Base-by-base conservation (phyloP, 306 rosid species). In the Cajanus cajan region DNA sequence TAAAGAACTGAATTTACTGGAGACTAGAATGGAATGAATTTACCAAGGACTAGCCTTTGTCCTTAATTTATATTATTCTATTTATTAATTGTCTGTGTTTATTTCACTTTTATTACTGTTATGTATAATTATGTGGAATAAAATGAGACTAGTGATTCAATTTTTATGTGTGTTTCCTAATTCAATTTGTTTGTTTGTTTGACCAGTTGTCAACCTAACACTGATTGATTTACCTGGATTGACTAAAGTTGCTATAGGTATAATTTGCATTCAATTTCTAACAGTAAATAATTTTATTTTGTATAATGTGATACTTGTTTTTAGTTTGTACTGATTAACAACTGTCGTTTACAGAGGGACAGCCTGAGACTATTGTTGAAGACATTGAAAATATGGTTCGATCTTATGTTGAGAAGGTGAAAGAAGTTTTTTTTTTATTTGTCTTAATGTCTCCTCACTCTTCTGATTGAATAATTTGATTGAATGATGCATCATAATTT, bases 241-340 rank as follows among this genome's bases (percentile, higher is more conserved):
- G 86, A 94, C 98, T 21, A 94, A 94, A 82, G 98, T 94, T 68
- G 98, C 98, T 50, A 48, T 94, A 83, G 98, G 98, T 94, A 90
- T 62, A 90, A 84, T 71, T 21, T 48, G 31, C 59, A 12, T 76
- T 76, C 68, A 28, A 68, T 24, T 37, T 8, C 16, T 69, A 9
- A 37, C 14, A 45, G 33, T 45, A 6, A 59, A 55, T 63, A 8
- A 16, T 73, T 52, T 31, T 52, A 55, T 36, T 79, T 37, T 18
- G 10, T 12, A 58, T 64, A 48, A 25, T 37, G 33, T 59, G 45
- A 36, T 47, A 39, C 52, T 43, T 51, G 61, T 15, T 34, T 61
- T 28, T 54, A 62, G 25, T 70, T 61, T 69, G 33, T n/a, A 80
- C 74, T 67, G 25, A 52, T 68, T 76, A 48, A 43, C 52, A 31